Evolutionary conservation across 108 stramenopile genomes (phyloP), one percentile per base, ranked within the genome.

Genomic region (Cylindrotheca closterium): DNA sequence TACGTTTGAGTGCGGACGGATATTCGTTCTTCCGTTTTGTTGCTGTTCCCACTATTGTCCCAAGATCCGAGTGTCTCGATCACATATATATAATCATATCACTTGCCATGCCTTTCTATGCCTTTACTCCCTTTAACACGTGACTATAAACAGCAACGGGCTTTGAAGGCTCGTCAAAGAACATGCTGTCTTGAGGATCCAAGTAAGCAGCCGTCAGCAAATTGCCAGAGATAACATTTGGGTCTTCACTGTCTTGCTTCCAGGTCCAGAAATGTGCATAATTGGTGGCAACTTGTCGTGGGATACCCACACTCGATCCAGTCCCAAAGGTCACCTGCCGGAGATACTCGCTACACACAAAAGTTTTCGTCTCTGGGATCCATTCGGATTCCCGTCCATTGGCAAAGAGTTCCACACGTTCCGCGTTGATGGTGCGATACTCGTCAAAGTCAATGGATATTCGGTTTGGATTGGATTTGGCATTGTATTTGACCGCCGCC

Each of bases 191-290:
- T 66, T 87, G 85, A 0, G 91, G 85, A 73, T 92, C 91, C 48
- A 92, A 67, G 67, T 87, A 92, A 30, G 64, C 79, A 5, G 87
- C 85, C 46, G 87, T 88, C 21, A 92, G 60, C 25, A 92, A 63
- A 73, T 92, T 92, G 18, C 91, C 91, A 45, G 53, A 76, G 34
- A 91, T 30, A 1, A 0, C 30, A 8, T 27, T 12, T 27, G 55
- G 55, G 4, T 31, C 30, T 21, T 53, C 37, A 25, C 4, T 27
- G 29, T 25, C 32, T 30, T 34, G 18, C 53, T 62, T 71, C 87
- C 87, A 92, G 7, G 91, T 92, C 77, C 77, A 88, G 60, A 86
- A 92, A 51, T 88, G 87, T 5, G 79, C 91, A 61, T 88, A 88
- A 47, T 88, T 88, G 2, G 80, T 80, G 24, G 56, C 65, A 1